phyloP scores from a whole-genome alignment of 352 stramenopile species.

The Phytophthora hibernalis region DNA sequence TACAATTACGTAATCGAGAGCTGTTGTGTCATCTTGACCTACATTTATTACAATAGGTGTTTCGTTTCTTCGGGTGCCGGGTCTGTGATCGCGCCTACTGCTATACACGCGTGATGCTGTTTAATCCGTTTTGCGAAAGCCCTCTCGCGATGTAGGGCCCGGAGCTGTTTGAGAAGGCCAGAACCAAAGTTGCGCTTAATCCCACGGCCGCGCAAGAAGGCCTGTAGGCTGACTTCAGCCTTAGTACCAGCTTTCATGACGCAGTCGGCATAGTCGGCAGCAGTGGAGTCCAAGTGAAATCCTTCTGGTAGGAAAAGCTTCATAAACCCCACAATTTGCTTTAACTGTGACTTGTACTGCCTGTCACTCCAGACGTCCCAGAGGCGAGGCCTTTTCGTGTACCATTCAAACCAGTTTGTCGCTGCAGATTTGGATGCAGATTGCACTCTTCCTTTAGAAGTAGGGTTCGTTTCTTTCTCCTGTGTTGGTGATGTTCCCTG shows the following conservation, averaged over 20 bases:
- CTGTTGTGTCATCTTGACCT: no score
- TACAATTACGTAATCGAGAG: not conserved
- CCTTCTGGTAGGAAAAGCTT: conserved; percentile 37
- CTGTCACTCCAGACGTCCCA: conserved; percentile 13
- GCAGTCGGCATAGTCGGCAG: no score
- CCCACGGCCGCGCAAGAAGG: not conserved
- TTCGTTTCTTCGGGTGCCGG: not conserved
- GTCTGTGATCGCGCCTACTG: not conserved
- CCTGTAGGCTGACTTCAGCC: conserved; percentile 2
- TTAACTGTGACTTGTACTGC: conserved; percentile 21
- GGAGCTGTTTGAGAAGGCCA: conserved; percentile 6
- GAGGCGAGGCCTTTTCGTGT: conserved; percentile 20
- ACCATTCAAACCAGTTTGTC: conserved; percentile 36
- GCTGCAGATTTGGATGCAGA: not conserved
- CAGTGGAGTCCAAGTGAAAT: conserved; percentile 17
- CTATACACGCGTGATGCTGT: not conserved
- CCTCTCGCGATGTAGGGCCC: not conserved
- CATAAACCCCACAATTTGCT: conserved; percentile 38
- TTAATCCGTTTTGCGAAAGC: not conserved
- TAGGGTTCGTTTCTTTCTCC: not conserved
- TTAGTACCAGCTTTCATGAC: not conserved
- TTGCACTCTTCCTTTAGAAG: not conserved
- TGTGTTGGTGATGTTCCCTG: no score
- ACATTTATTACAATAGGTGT: no score
- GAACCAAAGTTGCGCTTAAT: conserved; percentile 8